Conservation (phyloP, 805 yeast genomes). For the Zygoascus tannicola region DNA sequence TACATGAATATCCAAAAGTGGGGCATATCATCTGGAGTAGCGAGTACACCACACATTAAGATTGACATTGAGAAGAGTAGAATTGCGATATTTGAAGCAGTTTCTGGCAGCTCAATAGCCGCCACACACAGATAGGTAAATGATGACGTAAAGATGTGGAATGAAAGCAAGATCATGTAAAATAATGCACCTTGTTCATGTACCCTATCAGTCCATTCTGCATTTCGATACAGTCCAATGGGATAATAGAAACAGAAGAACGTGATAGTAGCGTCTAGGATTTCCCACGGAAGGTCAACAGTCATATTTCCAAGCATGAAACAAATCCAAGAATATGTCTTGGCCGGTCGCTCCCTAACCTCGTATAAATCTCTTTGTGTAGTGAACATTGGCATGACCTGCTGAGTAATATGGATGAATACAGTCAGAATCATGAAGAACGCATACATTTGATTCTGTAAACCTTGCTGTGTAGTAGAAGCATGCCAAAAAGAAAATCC, state of each 20-base stretch:
- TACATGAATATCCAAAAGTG: slow-evolving; percentile 83
- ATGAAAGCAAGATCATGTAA: slow-evolving; percentile 27
- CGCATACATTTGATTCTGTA: slow-evolving; percentile 52
- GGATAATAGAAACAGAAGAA: slow-evolving; percentile 48
- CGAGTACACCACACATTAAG: slow-evolving; percentile 63
- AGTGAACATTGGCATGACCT: slow-evolving; percentile 51
- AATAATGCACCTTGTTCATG: slow-evolving; percentile 40
- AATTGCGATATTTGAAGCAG: slow-evolving; percentile 54
- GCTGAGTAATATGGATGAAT: slow-evolving; percentile 51
- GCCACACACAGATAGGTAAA: slow-evolving; percentile 47
- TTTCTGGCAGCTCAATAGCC: slow-evolving; percentile 53
- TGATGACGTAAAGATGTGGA: slow-evolving; percentile 42
- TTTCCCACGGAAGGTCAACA: slow-evolving; percentile 54
- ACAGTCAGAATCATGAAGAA: slow-evolving; percentile 50
- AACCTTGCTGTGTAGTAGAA: slow-evolving; percentile 41
- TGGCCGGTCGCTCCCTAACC: slow-evolving; percentile 60
- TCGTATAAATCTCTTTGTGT: slow-evolving; percentile 54
- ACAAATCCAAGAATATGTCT: slow-evolving; percentile 64
- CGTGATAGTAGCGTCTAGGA: slow-evolving; percentile 40
- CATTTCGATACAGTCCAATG: slow-evolving; percentile 31
- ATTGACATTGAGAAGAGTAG: slow-evolving; percentile 49
- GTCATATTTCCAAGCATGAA: slow-evolving; percentile 45
- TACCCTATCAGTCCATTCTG: slow-evolving; percentile 41
- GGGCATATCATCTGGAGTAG: slow-evolving; percentile 50
- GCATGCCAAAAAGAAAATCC: slow-evolving; percentile 66